Evolutionary conservation across 805 yeast genomes (phyloP).

Genomic region (Starmerella etchellsii): DNA sequence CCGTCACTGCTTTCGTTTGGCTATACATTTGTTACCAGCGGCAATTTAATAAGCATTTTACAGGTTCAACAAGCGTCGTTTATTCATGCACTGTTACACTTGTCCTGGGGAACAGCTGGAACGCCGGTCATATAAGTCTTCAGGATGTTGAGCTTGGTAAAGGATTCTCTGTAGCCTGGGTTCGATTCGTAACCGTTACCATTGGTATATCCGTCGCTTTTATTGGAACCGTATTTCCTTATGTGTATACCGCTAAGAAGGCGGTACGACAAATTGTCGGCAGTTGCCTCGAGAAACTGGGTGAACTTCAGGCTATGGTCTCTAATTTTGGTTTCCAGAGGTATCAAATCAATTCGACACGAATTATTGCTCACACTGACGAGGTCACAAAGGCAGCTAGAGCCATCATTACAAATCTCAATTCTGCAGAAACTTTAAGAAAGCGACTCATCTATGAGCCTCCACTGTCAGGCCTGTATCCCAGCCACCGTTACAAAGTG

Average conservation of each 20-base stretch:
- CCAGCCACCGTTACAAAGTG: constrained; percentile 24
- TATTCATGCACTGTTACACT: constrained; percentile 23
- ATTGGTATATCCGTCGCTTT: constrained; percentile 25
- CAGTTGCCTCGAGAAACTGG: constrained; percentile 19
- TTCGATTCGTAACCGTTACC: constrained; percentile 26
- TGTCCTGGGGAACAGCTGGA: constrained; percentile 27
- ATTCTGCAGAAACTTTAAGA: constrained; percentile 17
- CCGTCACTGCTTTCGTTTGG: constrained; percentile 22
- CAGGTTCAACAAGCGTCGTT: constrained; percentile 25
- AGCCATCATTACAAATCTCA: constrained; percentile 15
- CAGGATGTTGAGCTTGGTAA: constrained; percentile 17
- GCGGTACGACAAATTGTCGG: constrained; percentile 25
- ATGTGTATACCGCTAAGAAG: constrained; percentile 25
- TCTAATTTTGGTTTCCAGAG: constrained; percentile 25
- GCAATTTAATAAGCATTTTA: constrained; percentile 23
- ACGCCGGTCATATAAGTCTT: constrained; percentile 16
- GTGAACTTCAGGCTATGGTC: constrained; percentile 24
- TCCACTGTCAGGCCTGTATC: constrained; percentile 26
- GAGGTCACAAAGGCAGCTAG: constrained; percentile 15
- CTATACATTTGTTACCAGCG: constrained; percentile 23
- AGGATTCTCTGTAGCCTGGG: constrained; percentile 28
- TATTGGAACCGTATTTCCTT: constrained; percentile 25
- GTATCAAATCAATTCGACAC: constrained; percentile 16
- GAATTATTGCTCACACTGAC: constrained; percentile 20
- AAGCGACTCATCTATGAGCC: constrained; percentile 26